These are phyloP conservation scores for Penicillium pulvis DNA, from an alignment of 495 filamentous ascomycete genomes.

Conservation along the genomic window DNA sequence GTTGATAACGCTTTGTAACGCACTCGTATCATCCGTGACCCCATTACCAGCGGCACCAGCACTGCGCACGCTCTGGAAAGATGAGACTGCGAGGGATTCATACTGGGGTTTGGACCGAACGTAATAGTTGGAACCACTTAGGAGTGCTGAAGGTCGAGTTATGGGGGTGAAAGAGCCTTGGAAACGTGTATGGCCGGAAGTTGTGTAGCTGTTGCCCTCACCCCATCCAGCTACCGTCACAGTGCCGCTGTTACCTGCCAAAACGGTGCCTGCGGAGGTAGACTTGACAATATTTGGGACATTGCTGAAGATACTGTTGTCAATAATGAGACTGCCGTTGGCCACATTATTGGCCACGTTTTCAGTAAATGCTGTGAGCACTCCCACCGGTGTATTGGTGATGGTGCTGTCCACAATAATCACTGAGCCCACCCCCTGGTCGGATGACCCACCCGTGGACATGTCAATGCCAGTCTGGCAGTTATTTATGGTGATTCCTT, in stretches of 20 bases:
- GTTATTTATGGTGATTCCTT: constrained; percentile 1
- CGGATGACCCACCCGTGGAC: constrained; percentile 3
- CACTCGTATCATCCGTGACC: constrained; percentile 49
- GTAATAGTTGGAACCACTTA: constrained; percentile 10
- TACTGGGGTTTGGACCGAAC: constrained; percentile 33
- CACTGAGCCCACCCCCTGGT: constrained; percentile 65
- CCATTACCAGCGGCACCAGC: constrained; percentile 71
- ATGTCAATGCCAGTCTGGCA: not conserved
- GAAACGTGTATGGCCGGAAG: constrained; percentile 18
- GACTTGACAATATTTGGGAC: constrained; percentile 1
- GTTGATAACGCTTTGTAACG: constrained; percentile 66
- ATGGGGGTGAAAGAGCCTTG: not conserved
- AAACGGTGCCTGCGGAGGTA: not conserved
- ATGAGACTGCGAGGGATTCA: constrained; percentile 45
- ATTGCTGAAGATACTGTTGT: constrained; percentile 55
- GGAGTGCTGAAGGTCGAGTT: not conserved
- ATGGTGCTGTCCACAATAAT: constrained; percentile 68
- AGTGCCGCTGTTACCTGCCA: not conserved
- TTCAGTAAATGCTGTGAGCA: not conserved
- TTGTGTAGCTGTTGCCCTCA: constrained; percentile 25
- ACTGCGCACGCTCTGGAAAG: constrained; percentile 61
- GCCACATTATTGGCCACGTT: not conserved
- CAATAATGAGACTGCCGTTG: not conserved
- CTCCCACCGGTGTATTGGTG: constrained; percentile 49
- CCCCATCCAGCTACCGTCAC: constrained; percentile 25